phyloP scores from a whole-genome alignment of 148 eudicot species.

The Nepenthes gracilis region DNA sequence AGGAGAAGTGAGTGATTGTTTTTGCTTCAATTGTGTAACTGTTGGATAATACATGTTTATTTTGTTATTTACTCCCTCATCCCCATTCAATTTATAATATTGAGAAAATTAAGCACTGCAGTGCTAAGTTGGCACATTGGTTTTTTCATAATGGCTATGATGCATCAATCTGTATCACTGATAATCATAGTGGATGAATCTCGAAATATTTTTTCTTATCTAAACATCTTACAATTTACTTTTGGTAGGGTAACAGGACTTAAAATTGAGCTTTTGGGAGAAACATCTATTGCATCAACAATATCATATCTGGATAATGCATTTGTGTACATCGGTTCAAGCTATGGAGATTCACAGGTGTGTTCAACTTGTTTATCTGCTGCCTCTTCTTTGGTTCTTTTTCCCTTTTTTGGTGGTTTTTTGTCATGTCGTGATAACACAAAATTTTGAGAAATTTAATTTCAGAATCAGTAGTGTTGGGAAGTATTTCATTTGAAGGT shows the following conservation, averaged over 20 bases:
- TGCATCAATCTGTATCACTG: no score
- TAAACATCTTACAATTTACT: background rate
- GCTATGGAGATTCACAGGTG: slow-evolving; percentile 99
- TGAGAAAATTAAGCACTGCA: no score
- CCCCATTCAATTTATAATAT: background rate
- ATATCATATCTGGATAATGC: slow-evolving; percentile 96
- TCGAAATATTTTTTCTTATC: no score
- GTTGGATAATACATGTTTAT: background rate
- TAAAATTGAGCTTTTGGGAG: slow-evolving; percentile 94
- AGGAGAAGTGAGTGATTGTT: slow-evolving; percentile 56
- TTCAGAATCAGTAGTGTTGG: no score
- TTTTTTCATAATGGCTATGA: no score
- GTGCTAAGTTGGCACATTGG: no score
- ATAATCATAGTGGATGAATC: no score
- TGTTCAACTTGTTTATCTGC: slow-evolving; percentile 4
- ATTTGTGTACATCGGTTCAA: slow-evolving; percentile 85
- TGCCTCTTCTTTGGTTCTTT: background rate
- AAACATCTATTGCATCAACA: slow-evolving; percentile 88
- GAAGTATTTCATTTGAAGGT: no score
- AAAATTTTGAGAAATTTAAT: no score
- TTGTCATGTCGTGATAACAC: background rate
- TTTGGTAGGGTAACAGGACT: slow-evolving; percentile 85
- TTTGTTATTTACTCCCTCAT: slow-evolving; percentile 1
- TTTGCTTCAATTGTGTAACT: background rate
- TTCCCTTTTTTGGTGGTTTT: background rate